Percentiles rank a stretch among this genome's conserved stretches.
These are phyloP conservation scores for Sugiyamaella valdiviana DNA, from an alignment of 805 yeast species.

Conservation along the genomic window DNA sequence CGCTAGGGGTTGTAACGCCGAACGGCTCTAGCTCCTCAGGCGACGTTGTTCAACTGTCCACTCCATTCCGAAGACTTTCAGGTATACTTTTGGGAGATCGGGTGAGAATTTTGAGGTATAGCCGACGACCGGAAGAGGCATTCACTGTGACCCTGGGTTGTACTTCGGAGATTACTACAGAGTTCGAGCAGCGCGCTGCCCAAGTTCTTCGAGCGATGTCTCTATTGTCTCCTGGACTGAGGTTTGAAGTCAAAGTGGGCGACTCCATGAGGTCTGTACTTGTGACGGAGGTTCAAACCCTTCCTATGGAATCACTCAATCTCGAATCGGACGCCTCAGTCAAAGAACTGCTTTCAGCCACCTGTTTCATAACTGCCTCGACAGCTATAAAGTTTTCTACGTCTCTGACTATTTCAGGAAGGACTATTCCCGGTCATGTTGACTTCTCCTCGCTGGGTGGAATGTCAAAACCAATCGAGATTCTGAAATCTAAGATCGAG, in stretches of 20 bases:
- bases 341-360: slow-evolving; percentile 2
- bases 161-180: not conserved
- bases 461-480: slow-evolving; percentile 51
- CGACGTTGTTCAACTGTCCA: slow-evolving; percentile 26
- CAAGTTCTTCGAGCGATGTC: slow-evolving; percentile 35
- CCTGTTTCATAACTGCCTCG: not conserved
- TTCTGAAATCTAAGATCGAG: slow-evolving; percentile 61
- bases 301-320: slow-evolving; percentile 35
- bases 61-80: slow-evolving; percentile 35
- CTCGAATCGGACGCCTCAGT: slow-evolving; percentile 23
- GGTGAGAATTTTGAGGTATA: slow-evolving; percentile 40
- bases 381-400: not conserved
- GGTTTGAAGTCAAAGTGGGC: slow-evolving; percentile 35
- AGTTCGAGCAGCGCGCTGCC: slow-evolving; percentile 6
- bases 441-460: slow-evolving; percentile 71
- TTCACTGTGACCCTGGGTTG: slow-evolving; percentile 34
- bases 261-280: slow-evolving; percentile 43
- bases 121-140: slow-evolving; percentile 45
- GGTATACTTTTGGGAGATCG: slow-evolving; percentile 48
- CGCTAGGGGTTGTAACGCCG: slow-evolving; percentile 27
- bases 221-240: slow-evolving; percentile 26
- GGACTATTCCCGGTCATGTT: slow-evolving; percentile 13
- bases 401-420: slow-evolving; percentile 8
- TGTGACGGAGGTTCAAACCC: slow-evolving; percentile 44
- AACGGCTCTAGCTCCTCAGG: slow-evolving; percentile 1